Evolutionary conservation across 768 basidiomycete species (phyloP).

Genomic region (Ephemerocybe angulata): DNA sequence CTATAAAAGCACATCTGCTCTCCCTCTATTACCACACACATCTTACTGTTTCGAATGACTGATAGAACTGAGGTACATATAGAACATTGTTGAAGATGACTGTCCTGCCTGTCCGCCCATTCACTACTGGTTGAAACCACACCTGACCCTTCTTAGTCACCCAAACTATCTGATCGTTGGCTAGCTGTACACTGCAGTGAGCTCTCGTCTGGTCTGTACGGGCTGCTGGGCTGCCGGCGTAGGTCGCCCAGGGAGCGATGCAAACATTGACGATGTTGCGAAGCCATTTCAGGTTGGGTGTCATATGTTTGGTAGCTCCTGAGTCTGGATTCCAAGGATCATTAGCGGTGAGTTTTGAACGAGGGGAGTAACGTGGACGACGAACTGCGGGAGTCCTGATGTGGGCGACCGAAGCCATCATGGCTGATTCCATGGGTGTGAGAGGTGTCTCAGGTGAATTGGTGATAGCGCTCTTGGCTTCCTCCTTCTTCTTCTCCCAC

Average conservation of each 20-base stretch:
- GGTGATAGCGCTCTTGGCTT: not conserved
- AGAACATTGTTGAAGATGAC: constrained; percentile 11
- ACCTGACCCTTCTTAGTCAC: constrained; percentile 6
- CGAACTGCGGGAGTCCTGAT: not conserved
- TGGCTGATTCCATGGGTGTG: not conserved
- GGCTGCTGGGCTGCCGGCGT: too few relatives aligned
- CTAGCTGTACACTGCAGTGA: too few relatives aligned
- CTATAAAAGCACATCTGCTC: not conserved
- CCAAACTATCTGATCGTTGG: constrained; percentile 12
- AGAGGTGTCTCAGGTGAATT: not conserved
- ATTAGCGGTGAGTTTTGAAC: too few relatives aligned
- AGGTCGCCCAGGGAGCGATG: too few relatives aligned
- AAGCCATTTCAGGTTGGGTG: constrained; percentile 13
- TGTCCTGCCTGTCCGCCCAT: not conserved
- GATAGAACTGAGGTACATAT: constrained; percentile 11
- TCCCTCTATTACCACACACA: not conserved
- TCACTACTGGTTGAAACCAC: constrained; percentile 8
- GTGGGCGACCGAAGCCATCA: not conserved
- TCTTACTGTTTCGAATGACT: not conserved
- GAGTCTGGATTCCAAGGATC: constrained; percentile 15
- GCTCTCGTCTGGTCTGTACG: too few relatives aligned
- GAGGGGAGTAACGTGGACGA: not conserved
- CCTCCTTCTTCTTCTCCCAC: not conserved
- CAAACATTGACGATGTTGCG: not conserved
- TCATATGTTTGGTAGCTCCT: constrained; percentile 19